Conservation (phyloP, 331 rosid species). For the Malus hybrid region DNA sequence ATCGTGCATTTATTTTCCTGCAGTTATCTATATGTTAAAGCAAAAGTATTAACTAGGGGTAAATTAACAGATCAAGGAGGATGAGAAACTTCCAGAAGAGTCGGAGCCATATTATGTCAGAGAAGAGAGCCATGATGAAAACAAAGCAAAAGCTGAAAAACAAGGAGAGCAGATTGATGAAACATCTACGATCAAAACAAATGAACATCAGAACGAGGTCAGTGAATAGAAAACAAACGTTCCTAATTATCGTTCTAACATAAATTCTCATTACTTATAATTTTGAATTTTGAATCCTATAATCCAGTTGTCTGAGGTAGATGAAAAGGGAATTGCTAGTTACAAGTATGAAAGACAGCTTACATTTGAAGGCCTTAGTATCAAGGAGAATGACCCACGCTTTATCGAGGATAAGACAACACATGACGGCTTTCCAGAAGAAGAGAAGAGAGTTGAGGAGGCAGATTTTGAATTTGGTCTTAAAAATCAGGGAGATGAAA, state of each 20-base stretch:
- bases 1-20: not conserved
- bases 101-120: not conserved
- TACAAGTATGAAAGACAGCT: not conserved
- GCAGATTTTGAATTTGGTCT: not conserved
- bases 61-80: slow-evolving; percentile 21
- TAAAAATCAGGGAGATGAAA: not conserved
- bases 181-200: not conserved
- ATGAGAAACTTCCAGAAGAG: slow-evolving; percentile 2
- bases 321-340: not conserved
- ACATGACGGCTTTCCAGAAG: not conserved
- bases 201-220: slow-evolving; percentile 12
- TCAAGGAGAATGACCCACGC: not conserved
- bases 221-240: not conserved
- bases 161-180: slow-evolving; percentile 2
- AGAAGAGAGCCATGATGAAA: slow-evolving; percentile 12
- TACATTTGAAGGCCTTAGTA: not conserved
- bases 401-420: not conserved
- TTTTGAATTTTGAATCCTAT: not conserved
- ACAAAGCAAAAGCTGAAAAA: not conserved
- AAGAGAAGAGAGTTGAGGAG: slow-evolving; percentile 9
- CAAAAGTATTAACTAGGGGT: not conserved
- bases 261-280: not conserved
- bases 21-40: no score
- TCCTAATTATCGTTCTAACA: not conserved
- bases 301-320: slow-evolving; percentile 8